phyloP scores from a whole-genome alignment of 2,329 filamentous ascomycete genomes.

The Hymenoscyphus linearis region DNA sequence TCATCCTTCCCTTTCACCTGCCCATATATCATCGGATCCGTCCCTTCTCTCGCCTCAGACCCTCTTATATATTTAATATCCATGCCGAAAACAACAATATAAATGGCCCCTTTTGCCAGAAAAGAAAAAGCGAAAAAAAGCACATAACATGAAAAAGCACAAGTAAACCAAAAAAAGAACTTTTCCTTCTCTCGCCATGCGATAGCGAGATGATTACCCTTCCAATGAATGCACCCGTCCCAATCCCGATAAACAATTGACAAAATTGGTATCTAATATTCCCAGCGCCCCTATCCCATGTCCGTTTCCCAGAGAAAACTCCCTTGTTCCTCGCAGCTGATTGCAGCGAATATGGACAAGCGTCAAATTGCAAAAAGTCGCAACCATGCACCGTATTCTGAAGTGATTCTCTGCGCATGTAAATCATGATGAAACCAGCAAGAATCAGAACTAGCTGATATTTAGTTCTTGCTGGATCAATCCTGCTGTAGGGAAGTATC shows the following conservation, averaged over 20 bases:
- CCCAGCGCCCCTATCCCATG: background rate
- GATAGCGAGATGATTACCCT: background rate
- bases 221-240: background rate
- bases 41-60: background rate
- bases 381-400: background rate
- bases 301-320: background rate
- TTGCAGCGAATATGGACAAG: background rate
- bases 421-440: conserved; percentile 2
- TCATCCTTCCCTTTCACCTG: background rate
- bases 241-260: background rate
- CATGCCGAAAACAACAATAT: background rate
- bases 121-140: background rate
- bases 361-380: background rate
- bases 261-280: background rate
- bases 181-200: background rate
- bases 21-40: background rate
- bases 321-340: background rate
- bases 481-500: conserved; percentile 29
- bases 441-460: conserved; percentile 19
- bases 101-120: background rate
- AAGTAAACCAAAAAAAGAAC: background rate
- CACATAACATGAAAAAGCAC: no score
- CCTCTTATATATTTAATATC: background rate
- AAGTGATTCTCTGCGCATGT: background rate
- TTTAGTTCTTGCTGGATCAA: conserved; percentile 30